phyloP scores from a whole-genome alignment of 805 yeast species.

The Schwanniomyces vanrijiae region DNA sequence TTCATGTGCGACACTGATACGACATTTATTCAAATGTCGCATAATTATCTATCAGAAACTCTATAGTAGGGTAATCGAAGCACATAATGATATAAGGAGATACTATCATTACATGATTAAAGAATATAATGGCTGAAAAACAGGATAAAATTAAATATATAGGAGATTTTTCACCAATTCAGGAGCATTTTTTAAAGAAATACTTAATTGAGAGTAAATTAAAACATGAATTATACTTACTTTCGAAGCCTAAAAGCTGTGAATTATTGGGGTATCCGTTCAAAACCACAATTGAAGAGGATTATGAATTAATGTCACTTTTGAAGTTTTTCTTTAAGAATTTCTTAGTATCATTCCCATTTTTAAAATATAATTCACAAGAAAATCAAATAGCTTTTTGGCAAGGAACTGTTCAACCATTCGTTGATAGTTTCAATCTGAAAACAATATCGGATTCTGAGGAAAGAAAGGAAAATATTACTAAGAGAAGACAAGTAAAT shows the following conservation, averaged over 20 bases:
- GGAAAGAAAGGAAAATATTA: slow-evolving; percentile 72
- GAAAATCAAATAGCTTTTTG: slow-evolving; percentile 61
- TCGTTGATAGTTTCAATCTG: slow-evolving; percentile 73
- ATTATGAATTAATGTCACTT: slow-evolving; percentile 56
- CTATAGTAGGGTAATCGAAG: background rate
- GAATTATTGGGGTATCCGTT: slow-evolving; percentile 81
- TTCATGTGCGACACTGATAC: background rate
- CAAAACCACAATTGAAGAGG: slow-evolving; percentile 26
- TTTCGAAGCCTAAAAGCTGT: slow-evolving; percentile 63
- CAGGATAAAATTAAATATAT: background rate
- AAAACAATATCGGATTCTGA: slow-evolving; percentile 70
- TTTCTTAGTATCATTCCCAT: slow-evolving; percentile 73
- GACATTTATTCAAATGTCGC: background rate
- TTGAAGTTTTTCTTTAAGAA: slow-evolving; percentile 62
- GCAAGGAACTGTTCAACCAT: slow-evolving; percentile 76
- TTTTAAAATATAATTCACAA: slow-evolving; percentile 50
- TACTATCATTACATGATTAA: background rate
- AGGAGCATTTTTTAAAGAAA: slow-evolving; percentile 87
- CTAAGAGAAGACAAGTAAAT: slow-evolving; percentile 59
- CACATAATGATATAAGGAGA: background rate
- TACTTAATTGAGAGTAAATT: slow-evolving; percentile 68
- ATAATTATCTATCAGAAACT: background rate
- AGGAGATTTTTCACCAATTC: slow-evolving; percentile 48
- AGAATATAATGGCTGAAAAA: background rate
- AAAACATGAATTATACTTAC: slow-evolving; percentile 56